Evolutionary conservation across 495 filamentous ascomycete genomes (phyloP), one percentile per base, ranked within the genome.

Genomic region (Astrocystis sublimbata): DNA sequence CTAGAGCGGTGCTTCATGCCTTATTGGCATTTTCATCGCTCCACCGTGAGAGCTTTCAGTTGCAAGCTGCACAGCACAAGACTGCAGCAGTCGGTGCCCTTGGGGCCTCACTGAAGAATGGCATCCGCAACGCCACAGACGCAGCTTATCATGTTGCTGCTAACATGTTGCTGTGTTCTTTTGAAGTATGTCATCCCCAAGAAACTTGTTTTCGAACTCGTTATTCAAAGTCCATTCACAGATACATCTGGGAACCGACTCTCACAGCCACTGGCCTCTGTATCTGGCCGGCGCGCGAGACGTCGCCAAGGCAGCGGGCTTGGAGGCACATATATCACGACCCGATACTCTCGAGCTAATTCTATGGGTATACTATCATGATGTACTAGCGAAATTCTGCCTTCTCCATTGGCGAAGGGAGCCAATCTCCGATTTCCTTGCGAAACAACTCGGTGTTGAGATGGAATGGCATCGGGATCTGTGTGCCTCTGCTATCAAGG

Each of bases 291-390:
- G 69, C 17, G 56, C 56, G 13, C 28, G 56, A 36, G 56, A 59
- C 10, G 50, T 59, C 62, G 62, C 60, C 43, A 72, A 67, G 53
- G 33, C 60, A 10, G 45, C 73, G 7, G 70, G 72, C 55, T 33
- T 66, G 33, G 60, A 62, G 35, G 40, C 58, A 24, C 59, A 60
- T 10, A 52, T 46, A 30, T 43, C 26, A 35, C 62, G 6, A 9
- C 36, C 46, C 21, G 68, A 73, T 46, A 47, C 74, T 17, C 55
- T 62, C 31, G 61, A 58, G 19, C 49, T 77, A 53, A 40, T 73
- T 33, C 65, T 74, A 56, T 77, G 75, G 75, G 69, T 73, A 28
- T 70, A 70, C 40, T 76, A 77, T 50, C 71, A 77, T 46, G 71
- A 72, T 58, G 72, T 76, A 6, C 61, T 73, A 24, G 65, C 67